Base-by-base conservation (phyloP, 192 early-diverging fungal species). In the Podila minutissima region DNA sequence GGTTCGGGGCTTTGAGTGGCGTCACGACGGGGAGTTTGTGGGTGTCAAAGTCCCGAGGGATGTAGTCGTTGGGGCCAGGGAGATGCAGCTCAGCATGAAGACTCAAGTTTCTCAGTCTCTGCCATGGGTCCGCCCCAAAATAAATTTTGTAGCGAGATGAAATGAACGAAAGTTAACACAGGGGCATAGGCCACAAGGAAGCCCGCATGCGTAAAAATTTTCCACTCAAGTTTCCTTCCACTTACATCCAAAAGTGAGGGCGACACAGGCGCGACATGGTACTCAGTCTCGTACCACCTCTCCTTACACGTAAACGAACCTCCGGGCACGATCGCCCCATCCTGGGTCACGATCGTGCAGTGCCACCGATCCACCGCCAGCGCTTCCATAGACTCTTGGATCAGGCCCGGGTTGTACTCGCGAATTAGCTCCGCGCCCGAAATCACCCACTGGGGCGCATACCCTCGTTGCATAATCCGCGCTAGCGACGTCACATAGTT, bases 241-340 rank as follows among this genome's bases (percentile, higher is more conserved):
- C 26, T 81, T 78, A 85, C 83, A 61, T 83, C 67, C 66, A 86
- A 76, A 57, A 95, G 74, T 3, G 72, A 71, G 13, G 82, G 59
- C 2, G 84, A 73, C 22, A 95, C 75, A 15, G 84, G 65, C 29
- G 85, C 76, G 59, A 94, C 85, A 24, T 87, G 82, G 68, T 97
- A 97, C 58, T 94, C 89, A 2, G 93, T 93, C 13, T 87, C 92
- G 66, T 97, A 99, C 89, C 93, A 94, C 41, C 86, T 66, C 46
- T 96, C 96, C 60, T 87, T 90, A 24, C 83, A 55, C 55, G 84
- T 91, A 11, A 79, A 75, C 12, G 73, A 71, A 12, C 85, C 82
- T 1, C 83, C 84, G 22, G 74, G 67, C 9, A 75, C 62, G 11
- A 69, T 20, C 7, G 24, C 13, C 0, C 20, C 1, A 38, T 75